Evolutionary conservation across 2,329 filamentous ascomycete genomes (phyloP), one percentile per base, ranked within the genome.

Genomic region (Fusarium sublunatum): DNA sequence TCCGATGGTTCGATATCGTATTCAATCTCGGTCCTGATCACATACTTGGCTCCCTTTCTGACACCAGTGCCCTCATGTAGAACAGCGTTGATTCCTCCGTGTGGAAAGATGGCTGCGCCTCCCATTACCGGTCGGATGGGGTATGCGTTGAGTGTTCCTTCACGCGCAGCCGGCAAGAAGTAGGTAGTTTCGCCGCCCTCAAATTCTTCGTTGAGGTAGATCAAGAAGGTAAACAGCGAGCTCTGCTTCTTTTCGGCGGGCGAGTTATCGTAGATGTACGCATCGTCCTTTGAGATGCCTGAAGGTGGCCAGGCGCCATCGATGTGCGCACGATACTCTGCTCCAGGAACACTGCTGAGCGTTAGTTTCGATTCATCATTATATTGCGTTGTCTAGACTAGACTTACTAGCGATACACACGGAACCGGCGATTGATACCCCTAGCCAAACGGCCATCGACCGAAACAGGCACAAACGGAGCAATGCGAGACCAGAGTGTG

Each of bases 271-370:
- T 91, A 91, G 4, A 88, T 79, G 53, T 91, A 91, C 1, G 77
- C 82, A 61, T 84, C 81, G 47, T 82, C 79, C 0, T 84, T 75
- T 2, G 82, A 74, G 40, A 91, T 86, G 2, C 86, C 87, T 0
- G 88, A 91, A 0, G 89, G 88, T 11, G 89, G 89, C 89, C 89
- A 91, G 0, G 88, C 89, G 7, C 89, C 89, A 65, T 91, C 81
- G 56, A 91, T 90, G 64, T 91, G 89, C 56, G 84, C 86, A 7
- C 89, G 79, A 68, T 91, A 91, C 71, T 91, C 89, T 0, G 89
- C 89, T 1, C 88, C 88, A 2, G 88, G 88, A 0, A 91, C 88
- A 56, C 57, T 60, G 7, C 0, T 0, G 0, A 1, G 0, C 1
- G 29, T 60, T 61, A 56, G 56, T 8, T 11, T 4, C 29, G n/a